Evolutionary conservation across 108 stramenopile genomes (phyloP).

Genomic region (Licmophora abbreviata): DNA sequence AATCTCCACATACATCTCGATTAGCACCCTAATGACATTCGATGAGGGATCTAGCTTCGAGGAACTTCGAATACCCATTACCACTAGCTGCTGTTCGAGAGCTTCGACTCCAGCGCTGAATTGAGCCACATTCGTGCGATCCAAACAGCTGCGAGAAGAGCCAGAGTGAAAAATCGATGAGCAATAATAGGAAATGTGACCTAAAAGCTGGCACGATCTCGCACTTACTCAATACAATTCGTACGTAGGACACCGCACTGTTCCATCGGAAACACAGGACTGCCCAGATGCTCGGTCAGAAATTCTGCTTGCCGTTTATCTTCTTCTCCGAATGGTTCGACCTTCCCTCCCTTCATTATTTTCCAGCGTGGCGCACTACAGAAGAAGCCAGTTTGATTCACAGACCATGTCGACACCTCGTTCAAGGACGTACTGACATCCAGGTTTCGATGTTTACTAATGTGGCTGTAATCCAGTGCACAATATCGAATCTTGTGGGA

Average conservation of each 20-base stretch:
- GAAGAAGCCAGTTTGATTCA: conserved; percentile 93
- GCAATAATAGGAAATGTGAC: neutral
- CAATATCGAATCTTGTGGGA: conserved; percentile 83
- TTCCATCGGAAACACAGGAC: conserved; percentile 87
- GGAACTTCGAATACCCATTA: conserved; percentile 85
- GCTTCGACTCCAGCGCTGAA: conserved; percentile 92
- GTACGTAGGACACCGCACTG: conserved; percentile 94
- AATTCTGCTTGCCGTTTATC: conserved; percentile 32
- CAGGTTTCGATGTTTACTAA: conserved; percentile 80
- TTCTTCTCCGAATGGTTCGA: conserved; percentile 62
- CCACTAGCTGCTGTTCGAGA: conserved; percentile 85
- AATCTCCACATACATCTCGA: conserved; percentile 96
- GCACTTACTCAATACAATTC: conserved; percentile 95
- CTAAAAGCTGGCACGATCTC: neutral
- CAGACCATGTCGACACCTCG: conserved; percentile 89
- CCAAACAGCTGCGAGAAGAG: conserved; percentile 53
- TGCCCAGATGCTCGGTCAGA: conserved; percentile 52
- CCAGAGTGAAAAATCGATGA: neutral
- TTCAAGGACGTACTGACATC: conserved; percentile 85
- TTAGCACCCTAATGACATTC: conserved; percentile 83
- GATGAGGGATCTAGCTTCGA: conserved; percentile 78
- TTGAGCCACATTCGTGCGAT: conserved; percentile 97
- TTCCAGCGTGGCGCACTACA: conserved; percentile 83
- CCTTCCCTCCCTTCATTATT: conserved; percentile 56
- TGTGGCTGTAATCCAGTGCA: conserved; percentile 86